Evolutionary conservation across 2,329 filamentous ascomycete genomes (phyloP).

Genomic region (Penicillium frequentans): DNA sequence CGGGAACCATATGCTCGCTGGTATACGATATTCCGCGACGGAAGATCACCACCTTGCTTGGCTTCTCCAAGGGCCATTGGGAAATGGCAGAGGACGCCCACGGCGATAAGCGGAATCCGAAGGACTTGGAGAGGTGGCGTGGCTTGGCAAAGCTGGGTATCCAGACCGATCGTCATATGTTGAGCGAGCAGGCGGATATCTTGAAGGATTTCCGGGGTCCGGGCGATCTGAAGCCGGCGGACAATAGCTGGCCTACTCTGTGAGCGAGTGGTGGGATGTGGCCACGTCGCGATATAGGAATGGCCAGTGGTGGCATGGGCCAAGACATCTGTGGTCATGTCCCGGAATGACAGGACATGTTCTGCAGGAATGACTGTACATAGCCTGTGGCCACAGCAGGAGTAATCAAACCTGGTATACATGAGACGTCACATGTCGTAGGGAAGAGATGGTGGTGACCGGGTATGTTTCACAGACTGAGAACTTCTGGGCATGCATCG

Average conservation of each 20-base stretch:
- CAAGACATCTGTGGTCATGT: neutral
- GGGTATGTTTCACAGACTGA: neutral
- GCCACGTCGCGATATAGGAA: neutral
- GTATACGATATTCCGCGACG: slow-evolving; percentile 56
- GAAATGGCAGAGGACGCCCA: slow-evolving; percentile 51
- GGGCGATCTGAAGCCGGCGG: slow-evolving; percentile 50
- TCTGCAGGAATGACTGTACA: neutral
- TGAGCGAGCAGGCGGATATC: slow-evolving; percentile 57
- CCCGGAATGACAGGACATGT: neutral
- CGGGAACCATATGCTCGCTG: slow-evolving; percentile 56
- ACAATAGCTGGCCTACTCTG: slow-evolving; percentile 38
- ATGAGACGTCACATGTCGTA: neutral
- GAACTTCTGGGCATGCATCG: neutral
- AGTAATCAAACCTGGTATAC: neutral
- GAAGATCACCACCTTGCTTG: slow-evolving; percentile 54
- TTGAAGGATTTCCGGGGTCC: slow-evolving; percentile 52
- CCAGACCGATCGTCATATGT: slow-evolving; percentile 52
- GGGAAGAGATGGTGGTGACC: neutral
- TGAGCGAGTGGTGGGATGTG: slow-evolving; percentile 13
- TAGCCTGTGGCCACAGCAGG: neutral
- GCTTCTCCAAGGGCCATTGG: slow-evolving; percentile 60
- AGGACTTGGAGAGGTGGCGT: slow-evolving; percentile 55
- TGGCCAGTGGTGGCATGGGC: neutral
- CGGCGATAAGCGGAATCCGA: slow-evolving; percentile 56
- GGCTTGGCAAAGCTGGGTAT: slow-evolving; percentile 52